Conservation (phyloP, 1,284 basidiomycete species). For the Trichosporon sp. region DNA sequence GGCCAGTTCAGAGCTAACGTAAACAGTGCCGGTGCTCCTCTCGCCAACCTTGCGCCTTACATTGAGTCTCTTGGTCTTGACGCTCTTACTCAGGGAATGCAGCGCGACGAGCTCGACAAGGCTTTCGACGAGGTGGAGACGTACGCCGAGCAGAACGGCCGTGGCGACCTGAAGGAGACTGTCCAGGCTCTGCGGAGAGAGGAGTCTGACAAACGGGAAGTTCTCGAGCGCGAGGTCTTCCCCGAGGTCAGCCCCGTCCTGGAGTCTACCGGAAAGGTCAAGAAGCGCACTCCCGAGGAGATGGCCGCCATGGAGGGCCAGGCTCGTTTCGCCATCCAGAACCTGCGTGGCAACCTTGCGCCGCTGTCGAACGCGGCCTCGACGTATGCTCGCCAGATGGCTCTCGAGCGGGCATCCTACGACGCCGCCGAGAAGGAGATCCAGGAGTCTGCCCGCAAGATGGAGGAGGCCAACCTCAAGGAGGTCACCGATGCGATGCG, state of each 20-base stretch:
- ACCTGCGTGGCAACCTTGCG: constrained; percentile 66
- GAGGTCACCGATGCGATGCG: constrained; percentile 47
- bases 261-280: constrained; percentile 28
- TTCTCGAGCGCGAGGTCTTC: constrained; percentile 35
- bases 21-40: constrained; percentile 38
- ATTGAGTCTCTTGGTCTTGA: constrained; percentile 33
- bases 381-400: constrained; percentile 70
- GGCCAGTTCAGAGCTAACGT: background rate
- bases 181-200: constrained; percentile 37
- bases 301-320: constrained; percentile 16
- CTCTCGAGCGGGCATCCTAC: constrained; percentile 81
- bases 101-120: constrained; percentile 36
- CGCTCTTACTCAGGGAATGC: constrained; percentile 37
- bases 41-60: constrained; percentile 45
- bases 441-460: constrained; percentile 65
- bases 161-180: constrained; percentile 33
- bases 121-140: constrained; percentile 40
- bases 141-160: constrained; percentile 32
- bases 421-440: constrained; percentile 77
- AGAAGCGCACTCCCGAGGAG: constrained; percentile 23
- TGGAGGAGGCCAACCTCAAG: constrained; percentile 64
- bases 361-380: constrained; percentile 66
- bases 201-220: constrained; percentile 37
- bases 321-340: constrained; percentile 63
- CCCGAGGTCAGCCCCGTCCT: constrained; percentile 48